Evolutionary conservation across 768 basidiomycete genomes (phyloP), one percentile per base, ranked within the genome.

Genomic region (Lactarius pseudohatsudake): DNA sequence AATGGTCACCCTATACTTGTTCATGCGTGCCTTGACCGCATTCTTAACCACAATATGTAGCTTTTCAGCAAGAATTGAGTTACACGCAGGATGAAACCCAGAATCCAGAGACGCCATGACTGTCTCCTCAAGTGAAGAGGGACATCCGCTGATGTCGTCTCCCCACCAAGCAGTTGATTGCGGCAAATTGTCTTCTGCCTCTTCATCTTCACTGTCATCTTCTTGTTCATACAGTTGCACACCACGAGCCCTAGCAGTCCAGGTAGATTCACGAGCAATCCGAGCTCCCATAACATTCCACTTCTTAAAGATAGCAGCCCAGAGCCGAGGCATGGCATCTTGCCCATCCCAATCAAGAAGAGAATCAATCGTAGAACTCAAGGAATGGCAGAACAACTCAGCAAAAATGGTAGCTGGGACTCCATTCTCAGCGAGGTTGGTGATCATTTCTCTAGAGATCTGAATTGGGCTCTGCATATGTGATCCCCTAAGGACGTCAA

Each of bases 151-250:
- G 36, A 85, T 76, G 28, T 84, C 80, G 66, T 90, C 88, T n/a
- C 77, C 78, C 86, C 87, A 89, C 87, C 88, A 89, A 1, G 88
- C 86, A 22, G 78, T 76, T n/a, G 87, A 88, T 2, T 76, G 75
- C 50, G 81, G 78, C 36, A 2, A 72, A 3, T 28, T 13, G 20
- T 65, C 65, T n/a, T 68, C 66, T 50, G 57, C 66, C 2, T 72
- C 61, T 43, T 73, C 74, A 15, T 72, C 76, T 3, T 74, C 72
- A 20, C 59, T 72, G 13, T 64, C 72, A 3, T 67, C 69, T n/a
- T 73, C 67, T 10, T 64, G 59, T 34, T 72, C 72, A 30, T 73
- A 71, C 15, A 18, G 53, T 4, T 64, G 64, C 18, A 67, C 41
- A 9, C 77, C 76, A 28, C 64, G 60, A 4, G 71, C 76, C 4